Conservation (phyloP, 116 monocot genomes). For the Phalaenopsis hybrid region DNA sequence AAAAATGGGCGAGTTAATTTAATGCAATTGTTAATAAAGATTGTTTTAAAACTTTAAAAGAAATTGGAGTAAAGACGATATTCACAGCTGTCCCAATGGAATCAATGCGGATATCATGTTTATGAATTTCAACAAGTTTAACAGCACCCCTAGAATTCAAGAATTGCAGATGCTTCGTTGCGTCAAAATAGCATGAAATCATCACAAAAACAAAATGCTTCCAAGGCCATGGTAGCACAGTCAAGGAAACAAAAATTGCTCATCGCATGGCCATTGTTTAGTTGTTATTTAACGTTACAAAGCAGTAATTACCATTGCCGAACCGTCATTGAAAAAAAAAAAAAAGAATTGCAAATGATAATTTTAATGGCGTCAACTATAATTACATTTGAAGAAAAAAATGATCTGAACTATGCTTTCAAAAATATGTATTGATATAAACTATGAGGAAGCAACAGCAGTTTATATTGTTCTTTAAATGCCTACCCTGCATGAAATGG, state of each 20-base stretch:
- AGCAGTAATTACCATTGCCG: not conserved
- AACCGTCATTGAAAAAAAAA: not conserved
- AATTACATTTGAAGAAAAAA: not conserved
- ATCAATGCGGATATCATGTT: not conserved
- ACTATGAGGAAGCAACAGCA: not conserved
- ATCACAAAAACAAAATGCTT: not conserved
- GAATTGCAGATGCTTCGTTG: not conserved
- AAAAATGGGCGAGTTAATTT: not conserved
- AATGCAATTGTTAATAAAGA: not conserved
- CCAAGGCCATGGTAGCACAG: not conserved
- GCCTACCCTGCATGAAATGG: not conserved
- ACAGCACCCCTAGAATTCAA: not conserved
- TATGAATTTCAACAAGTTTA: not conserved
- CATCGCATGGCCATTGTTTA: not conserved
- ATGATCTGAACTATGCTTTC: not conserved
- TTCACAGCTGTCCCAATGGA: not conserved
- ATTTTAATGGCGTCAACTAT: not conserved
- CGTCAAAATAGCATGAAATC: not conserved
- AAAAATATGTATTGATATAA: not conserved
- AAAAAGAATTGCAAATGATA: not conserved
- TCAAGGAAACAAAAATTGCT: not conserved
- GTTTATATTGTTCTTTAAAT: not conserved
- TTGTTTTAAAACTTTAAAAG: not conserved
- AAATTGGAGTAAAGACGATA: not conserved
- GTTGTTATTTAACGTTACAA: not conserved